Evolutionary conservation across 495 filamentous ascomycete species (phyloP).

Genomic region (Xylaria intraflava): DNA sequence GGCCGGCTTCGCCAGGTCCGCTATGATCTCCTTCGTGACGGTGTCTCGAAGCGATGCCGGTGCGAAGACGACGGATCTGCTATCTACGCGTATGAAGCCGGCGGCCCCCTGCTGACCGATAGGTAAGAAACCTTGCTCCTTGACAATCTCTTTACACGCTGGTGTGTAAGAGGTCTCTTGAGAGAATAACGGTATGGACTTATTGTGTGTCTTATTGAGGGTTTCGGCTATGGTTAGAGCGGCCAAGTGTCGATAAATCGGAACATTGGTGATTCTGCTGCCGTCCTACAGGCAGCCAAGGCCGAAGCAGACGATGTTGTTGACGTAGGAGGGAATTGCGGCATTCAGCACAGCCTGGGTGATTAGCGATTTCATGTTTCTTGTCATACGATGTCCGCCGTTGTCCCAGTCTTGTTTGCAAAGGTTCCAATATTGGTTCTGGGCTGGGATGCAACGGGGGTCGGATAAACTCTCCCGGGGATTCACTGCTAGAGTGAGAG

Average conservation of each 20-base stretch:
- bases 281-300: conserved; percentile 9
- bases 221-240: not conserved
- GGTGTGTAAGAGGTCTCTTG: not conserved
- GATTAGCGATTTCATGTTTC: not conserved
- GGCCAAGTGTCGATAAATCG: not conserved
- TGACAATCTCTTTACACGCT: not conserved
- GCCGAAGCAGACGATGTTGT: conserved; percentile 16
- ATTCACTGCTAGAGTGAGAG: not conserved
- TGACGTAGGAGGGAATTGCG: conserved; percentile 7
- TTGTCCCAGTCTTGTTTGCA: not conserved
- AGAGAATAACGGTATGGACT: not conserved
- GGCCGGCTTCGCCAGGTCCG: not conserved
- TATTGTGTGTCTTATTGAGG: not conserved
- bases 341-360: not conserved
- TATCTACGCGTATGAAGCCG: not conserved
- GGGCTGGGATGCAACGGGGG: not conserved
- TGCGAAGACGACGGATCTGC: not conserved
- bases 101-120: not conserved
- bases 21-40: not conserved
- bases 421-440: not conserved
- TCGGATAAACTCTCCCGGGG: not conserved
- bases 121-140: not conserved
- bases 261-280: not conserved
- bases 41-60: not conserved
- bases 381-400: not conserved